Conservation (phyloP, 2,329 filamentous ascomycete genomes). For the Alternaria sp. region DNA sequence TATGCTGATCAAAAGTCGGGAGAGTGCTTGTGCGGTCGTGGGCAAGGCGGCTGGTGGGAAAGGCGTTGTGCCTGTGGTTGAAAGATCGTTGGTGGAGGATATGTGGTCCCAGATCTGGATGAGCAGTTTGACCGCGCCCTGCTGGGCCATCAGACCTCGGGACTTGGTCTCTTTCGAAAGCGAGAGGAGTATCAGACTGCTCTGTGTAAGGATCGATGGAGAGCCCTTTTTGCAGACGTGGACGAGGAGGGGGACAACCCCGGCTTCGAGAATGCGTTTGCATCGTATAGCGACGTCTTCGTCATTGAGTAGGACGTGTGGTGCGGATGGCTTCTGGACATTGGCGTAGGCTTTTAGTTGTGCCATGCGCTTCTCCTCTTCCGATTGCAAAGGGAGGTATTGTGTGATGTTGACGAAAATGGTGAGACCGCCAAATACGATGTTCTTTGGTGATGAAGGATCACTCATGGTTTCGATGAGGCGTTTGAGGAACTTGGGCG, state of each 20-base stretch:
- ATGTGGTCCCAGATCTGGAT: conserved; percentile 74
- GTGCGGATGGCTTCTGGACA: conserved; percentile 69
- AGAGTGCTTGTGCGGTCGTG: conserved; percentile 79
- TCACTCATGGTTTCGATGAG: conserved; percentile 69
- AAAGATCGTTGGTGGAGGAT: conserved; percentile 49
- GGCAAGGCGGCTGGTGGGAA: conserved; percentile 49
- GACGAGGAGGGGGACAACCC: conserved; percentile 78
- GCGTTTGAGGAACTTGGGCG: conserved; percentile 72
- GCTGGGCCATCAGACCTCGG: conserved; percentile 83
- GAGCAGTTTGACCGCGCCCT: conserved; percentile 89
- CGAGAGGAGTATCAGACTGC: conserved; percentile 78
- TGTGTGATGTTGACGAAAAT: conserved; percentile 85
- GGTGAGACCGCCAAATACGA: conserved; percentile 85
- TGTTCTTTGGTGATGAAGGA: conserved; percentile 57
- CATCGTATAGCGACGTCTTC: conserved; percentile 79
- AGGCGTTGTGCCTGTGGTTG: conserved; percentile 51
- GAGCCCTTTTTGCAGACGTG: conserved; percentile 78
- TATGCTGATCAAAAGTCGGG: conserved; percentile 84
- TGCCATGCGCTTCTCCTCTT: conserved; percentile 90
- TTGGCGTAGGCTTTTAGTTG: conserved; percentile 96
- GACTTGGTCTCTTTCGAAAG: conserved; percentile 77
- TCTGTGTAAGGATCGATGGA: conserved; percentile 73
- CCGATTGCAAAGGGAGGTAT: conserved; percentile 78
- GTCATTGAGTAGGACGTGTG: conserved; percentile 77
- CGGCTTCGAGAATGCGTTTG: conserved; percentile 78